Base-by-base conservation (phyloP, 352 stramenopile species). In the Globisporangium takayamanum region DNA sequence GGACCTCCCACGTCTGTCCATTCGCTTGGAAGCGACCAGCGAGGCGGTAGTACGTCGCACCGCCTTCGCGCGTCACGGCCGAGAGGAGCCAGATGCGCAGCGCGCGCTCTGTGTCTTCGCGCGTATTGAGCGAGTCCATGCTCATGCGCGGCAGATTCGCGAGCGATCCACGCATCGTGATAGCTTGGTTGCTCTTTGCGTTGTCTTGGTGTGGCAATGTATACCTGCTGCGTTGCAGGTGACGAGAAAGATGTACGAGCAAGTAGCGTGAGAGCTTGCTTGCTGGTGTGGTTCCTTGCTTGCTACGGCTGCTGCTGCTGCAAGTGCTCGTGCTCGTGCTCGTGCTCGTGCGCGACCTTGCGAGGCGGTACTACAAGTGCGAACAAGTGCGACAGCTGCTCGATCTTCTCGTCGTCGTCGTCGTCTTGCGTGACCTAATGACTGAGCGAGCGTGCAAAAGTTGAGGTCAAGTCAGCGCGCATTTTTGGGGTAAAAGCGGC, bases 1-100 rank as follows among this genome's bases (percentile, higher is more conserved):
- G 74, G n/a, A 92, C 77, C 53, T 92, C 78, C 83, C 83, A 92
- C 53, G 78, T 87, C 65, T 89, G 80, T 2, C 74, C 73, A 25
- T 63, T 89, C 3, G 74, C 67, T 12, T 68, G 70, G 63, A 92
- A 89, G 14, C 83, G 78, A 0, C 83, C 83, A 0, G 75, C 83
- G 51, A 92, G 65, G 20, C 78, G 77, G 67, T 91, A 92, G 53
- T 73, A 80, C 57, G 82, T 88, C 37, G 76, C 67, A 39, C 72
- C 79, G 49, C 82, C 74, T 30, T 60, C 52, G 28, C 77, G 58
- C 11, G 76, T 74, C 22, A 66, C 55, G 28, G 83, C 68, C 20
- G 78, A 85, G 28, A 92, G 71, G 63, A 92, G 65, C 74, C 75
- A 92, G 16, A 92, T 73, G 30, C 79, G 77, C 49, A 92, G 63